Conservation (phyloP, 371 early-diverging fungal genomes). For the Syncephalastrum racemosum region DNA sequence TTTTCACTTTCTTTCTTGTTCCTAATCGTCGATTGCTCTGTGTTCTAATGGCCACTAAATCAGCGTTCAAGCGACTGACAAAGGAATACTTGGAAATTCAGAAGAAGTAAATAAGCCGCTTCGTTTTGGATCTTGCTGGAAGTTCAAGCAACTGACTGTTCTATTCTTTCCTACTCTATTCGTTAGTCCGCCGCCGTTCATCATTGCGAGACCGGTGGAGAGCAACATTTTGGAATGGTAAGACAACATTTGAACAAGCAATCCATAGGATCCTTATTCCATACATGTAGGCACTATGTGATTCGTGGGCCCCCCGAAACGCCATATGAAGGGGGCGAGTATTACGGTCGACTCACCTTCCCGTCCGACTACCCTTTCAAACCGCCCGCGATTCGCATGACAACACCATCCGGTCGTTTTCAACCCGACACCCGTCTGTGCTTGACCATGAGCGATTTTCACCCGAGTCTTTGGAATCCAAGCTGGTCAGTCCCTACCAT, state of each 20-base stretch:
- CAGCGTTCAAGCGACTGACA: conserved; percentile 82
- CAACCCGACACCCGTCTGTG: conserved; percentile 90
- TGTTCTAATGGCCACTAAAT: conserved; percentile 83
- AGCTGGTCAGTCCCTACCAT: conserved; percentile 96
- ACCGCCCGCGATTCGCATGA: conserved; percentile 94
- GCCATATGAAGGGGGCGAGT: conserved; percentile 91
- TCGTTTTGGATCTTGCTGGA: conserved; percentile 8
- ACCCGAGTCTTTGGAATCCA: conserved; percentile 94
- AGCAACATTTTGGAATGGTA: conserved; percentile 95
- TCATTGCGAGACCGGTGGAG: conserved; percentile 91
- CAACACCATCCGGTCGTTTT: conserved; percentile 90
- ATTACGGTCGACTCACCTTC: conserved; percentile 93
- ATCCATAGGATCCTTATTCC: background rate
- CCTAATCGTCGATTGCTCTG: too few relatives aligned
- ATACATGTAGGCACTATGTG: conserved; percentile 82
- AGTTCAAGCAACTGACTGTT: background rate
- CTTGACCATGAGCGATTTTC: conserved; percentile 94
- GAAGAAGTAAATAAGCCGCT: conserved; percentile 40
- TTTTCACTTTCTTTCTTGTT: too few relatives aligned
- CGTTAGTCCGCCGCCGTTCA: conserved; percentile 65
- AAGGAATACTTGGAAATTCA: conserved; percentile 89
- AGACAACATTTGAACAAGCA: background rate
- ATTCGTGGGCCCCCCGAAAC: conserved; percentile 93
- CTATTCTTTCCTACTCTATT: conserved; percentile 24
- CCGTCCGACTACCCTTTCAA: conserved; percentile 96